Evolutionary conservation across 495 filamentous ascomycete species (phyloP).

Genomic region (Haplographium delicatum): DNA sequence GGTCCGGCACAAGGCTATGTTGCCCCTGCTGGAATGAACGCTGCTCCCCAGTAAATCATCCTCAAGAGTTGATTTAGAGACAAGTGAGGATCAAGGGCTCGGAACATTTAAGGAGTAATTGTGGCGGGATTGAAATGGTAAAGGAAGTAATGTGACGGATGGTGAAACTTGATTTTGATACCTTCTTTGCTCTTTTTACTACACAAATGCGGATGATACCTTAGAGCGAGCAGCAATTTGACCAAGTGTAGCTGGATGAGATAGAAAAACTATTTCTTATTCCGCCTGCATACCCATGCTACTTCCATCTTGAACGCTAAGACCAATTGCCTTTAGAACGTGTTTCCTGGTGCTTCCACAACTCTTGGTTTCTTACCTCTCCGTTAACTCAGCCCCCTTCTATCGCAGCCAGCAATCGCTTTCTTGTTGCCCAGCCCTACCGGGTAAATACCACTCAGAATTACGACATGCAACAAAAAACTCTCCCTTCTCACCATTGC

Average conservation of each 20-base stretch:
- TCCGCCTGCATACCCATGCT: not conserved
- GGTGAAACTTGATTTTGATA: not conserved
- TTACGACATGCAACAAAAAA: no score
- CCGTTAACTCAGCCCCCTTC: no score
- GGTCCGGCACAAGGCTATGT: conserved; percentile 2
- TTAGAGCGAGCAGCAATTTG: not conserved
- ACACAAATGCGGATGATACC: conserved; percentile 1
- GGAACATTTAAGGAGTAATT: no score
- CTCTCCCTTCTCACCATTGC: no score
- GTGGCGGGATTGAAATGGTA: no score
- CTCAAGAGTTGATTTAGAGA: not conserved
- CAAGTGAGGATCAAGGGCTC: no score
- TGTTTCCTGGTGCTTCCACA: not conserved
- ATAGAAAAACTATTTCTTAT: conserved; percentile 1
- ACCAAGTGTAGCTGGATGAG: not conserved
- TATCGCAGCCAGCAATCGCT: no score
- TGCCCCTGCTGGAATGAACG: conserved; percentile 12
- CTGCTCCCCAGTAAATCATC: conserved; percentile 6
- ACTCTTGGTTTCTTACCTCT: not conserved
- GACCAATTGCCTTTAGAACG: not conserved
- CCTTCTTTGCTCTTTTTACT: not conserved
- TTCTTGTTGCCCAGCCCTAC: no score
- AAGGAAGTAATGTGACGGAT: not conserved
- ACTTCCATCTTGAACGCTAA: not conserved
- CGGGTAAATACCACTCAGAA: no score